Conservation (phyloP, 78 protist genomes). For the Speleostelium caveatum region DNA sequence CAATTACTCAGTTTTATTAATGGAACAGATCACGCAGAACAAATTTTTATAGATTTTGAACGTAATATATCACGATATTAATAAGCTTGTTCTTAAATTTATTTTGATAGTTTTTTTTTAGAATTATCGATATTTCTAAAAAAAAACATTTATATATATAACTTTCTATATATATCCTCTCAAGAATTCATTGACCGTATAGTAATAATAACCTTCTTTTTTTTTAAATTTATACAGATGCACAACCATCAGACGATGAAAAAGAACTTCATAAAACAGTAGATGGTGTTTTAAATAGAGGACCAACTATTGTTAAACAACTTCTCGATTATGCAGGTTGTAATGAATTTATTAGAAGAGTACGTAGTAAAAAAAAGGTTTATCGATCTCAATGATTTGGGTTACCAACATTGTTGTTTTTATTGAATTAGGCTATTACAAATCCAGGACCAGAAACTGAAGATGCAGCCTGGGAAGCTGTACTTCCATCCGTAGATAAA, state of each 20-base stretch:
- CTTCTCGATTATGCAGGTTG: conserved; percentile 79
- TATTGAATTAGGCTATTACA: conserved; percentile 79
- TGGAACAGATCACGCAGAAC: conserved; percentile 73
- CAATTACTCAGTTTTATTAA: conserved; percentile 67
- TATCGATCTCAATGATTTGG: background rate
- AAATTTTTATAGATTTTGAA: conserved; percentile 81
- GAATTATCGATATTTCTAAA: background rate
- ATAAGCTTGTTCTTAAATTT: background rate
- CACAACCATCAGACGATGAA: conserved; percentile 84
- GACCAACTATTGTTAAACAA: conserved; percentile 70
- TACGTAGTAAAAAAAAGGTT: conserved; percentile 23
- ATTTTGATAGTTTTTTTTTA: background rate
- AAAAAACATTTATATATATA: background rate
- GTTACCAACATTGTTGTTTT: background rate
- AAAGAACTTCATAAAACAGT: conserved; percentile 79
- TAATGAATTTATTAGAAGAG: conserved; percentile 82
- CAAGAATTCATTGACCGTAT: background rate
- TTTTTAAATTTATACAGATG: conserved; percentile 50
- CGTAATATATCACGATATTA: conserved; percentile 1
- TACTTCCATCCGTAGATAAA: conserved; percentile 82
- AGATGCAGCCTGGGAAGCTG: conserved; percentile 86
- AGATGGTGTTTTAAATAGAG: conserved; percentile 75
- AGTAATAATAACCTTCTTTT: background rate
- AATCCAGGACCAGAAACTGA: conserved; percentile 84
- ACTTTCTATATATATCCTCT: background rate